Evolutionary conservation across 768 basidiomycete genomes (phyloP).

Genomic region (Hygrophoropsis aurantiaca): DNA sequence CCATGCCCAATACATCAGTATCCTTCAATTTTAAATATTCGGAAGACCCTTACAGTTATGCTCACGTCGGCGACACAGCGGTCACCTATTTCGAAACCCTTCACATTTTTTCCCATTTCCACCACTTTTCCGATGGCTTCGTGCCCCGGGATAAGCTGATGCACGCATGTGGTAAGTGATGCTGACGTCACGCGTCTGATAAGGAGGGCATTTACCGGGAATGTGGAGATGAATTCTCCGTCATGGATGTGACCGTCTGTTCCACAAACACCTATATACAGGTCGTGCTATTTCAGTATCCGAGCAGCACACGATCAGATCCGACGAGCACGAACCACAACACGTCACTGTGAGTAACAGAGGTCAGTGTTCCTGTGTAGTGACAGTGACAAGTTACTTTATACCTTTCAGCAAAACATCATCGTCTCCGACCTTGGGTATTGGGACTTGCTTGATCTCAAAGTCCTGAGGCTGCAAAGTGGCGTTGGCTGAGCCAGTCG

Average conservation of each 20-base stretch:
- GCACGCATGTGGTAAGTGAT: slow-evolving; percentile 7
- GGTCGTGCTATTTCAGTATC: not conserved
- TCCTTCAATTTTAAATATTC: not conserved
- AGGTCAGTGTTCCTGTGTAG: slow-evolving; percentile 8
- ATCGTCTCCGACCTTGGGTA: slow-evolving; percentile 63
- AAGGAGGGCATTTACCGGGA: slow-evolving; percentile 39
- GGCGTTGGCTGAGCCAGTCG: slow-evolving; percentile 8
- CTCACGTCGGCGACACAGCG: slow-evolving; percentile 84
- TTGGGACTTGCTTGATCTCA: slow-evolving; percentile 63
- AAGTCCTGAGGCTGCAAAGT: slow-evolving; percentile 61
- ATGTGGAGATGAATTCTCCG: slow-evolving; percentile 65
- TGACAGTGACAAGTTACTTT: not conserved
- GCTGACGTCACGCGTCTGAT: slow-evolving; percentile 19
- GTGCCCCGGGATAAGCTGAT: slow-evolving; percentile 71
- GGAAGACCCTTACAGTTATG: slow-evolving; percentile 50
- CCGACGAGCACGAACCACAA: slow-evolving; percentile 35
- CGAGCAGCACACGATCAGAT: no score
- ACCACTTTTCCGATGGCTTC: slow-evolving; percentile 74
- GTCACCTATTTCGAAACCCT: slow-evolving; percentile 74
- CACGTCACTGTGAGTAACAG: slow-evolving; percentile 36
- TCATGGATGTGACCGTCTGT: slow-evolving; percentile 68
- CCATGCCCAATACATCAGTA: slow-evolving; percentile 4
- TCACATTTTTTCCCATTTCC: slow-evolving; percentile 77
- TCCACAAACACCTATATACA: slow-evolving; percentile 49
- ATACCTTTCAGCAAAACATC: slow-evolving; percentile 76